Percentiles rank a stretch among this genome's conserved stretches.
phyloP scores from a whole-genome alignment of 1,284 basidiomycete species.

The Golubevia sp. region DNA sequence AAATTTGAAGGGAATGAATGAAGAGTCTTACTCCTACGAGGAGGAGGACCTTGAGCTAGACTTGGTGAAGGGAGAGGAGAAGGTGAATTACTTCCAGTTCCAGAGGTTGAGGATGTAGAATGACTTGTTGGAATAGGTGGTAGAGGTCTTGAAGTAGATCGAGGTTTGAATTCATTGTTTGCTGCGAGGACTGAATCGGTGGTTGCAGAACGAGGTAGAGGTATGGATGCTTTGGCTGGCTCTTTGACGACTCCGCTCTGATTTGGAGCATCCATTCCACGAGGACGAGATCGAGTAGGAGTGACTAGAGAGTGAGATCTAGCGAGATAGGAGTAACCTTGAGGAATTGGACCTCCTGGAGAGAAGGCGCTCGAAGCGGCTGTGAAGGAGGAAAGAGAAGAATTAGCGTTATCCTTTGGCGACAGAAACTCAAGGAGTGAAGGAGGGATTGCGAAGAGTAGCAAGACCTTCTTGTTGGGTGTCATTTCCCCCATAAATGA shows the following conservation, averaged over 20 bases:
- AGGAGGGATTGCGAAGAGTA: no score
- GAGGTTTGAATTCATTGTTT: neutral
- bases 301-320: conserved; percentile 41
- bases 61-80: conserved; percentile 9
- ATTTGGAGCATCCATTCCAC: neutral
- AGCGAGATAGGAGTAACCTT: conserved; percentile 45
- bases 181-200: neutral
- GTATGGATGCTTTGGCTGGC: neutral
- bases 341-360: conserved; percentile 38
- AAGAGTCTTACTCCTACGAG: neutral
- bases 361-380: conserved; percentile 33
- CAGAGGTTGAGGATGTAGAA: neutral
- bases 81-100: conserved; percentile 1
- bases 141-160: neutral
- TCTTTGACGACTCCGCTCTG: neutral
- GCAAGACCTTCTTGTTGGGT: no score
- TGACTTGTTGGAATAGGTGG: neutral
- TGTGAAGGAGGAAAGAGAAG: no score
- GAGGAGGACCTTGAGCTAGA: conserved; percentile 7
- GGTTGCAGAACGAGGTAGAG: neutral
- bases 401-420: no score
- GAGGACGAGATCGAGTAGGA: conserved; percentile 25
- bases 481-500: no score
- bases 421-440: no score
- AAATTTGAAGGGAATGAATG: neutral